Evolutionary conservation across 768 basidiomycete genomes (phyloP), one percentile per base, ranked within the genome.

Genomic region (Panus rudis): DNA sequence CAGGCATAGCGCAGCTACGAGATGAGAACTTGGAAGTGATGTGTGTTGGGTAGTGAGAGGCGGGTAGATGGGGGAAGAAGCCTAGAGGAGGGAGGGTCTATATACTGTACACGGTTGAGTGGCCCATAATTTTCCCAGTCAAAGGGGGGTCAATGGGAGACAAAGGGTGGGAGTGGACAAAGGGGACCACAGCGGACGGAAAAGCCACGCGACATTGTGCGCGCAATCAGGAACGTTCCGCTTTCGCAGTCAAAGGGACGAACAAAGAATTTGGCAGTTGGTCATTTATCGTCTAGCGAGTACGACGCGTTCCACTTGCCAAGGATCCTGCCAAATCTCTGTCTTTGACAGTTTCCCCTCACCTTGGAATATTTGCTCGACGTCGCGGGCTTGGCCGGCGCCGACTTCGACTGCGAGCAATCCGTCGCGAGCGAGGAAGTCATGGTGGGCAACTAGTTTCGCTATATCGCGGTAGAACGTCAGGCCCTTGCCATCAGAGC

Each of bases 381-480:
- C 90, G 2, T 63, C 70, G 2, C 63, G 55, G 13, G 82, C 86
- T 65, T 93, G 91, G 11, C 70, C 68, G 23, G 78, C 68, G 3
- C 90, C 92, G 22, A 92, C 78, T 62, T 94, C 92, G 24, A 94
- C 71, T 3, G 78, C 90, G 26, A 93, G 63, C 32, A 77, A 43
- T 26, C 76, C 84, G 46, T 65, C 62, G 16, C 63, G 55, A 16
- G 63, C 70, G 17, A 87, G 67, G 33, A 90, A 56, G 30, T 69
- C 70, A n/a, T 69, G 54, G 26, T 55, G 62, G 2, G 71, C 66
- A 23, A 89, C 53, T 13, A 92, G 62, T 7, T 67, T 65, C 10
- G 82, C 78, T 43, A 96, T 90, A 28, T 73, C 66, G 45, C 73
- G 76, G 64, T 96, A 86, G 62, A 81, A 84, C 5, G 78, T 57